Evolutionary conservation across 345 rosid species (phyloP).

Genomic region (Eucalyptus polyanthemos): DNA sequence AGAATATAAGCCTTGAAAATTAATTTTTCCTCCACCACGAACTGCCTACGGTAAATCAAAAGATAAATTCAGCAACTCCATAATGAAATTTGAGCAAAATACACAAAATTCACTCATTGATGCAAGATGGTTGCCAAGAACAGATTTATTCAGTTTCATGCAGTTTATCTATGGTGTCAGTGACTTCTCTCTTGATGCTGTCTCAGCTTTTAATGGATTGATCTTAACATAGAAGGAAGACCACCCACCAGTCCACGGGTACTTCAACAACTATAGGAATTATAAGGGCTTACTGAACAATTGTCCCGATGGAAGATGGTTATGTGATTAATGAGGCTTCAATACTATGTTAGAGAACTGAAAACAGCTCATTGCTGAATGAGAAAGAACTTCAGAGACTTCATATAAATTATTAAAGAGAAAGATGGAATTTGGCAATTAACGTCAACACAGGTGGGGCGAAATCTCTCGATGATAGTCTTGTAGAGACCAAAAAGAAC

Average conservation of each 20-base stretch:
- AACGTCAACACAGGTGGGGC: not conserved
- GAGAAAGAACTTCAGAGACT: not conserved
- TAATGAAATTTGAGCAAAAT: not conserved
- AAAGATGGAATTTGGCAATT: not conserved
- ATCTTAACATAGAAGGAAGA: not conserved
- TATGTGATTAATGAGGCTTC: not conserved
- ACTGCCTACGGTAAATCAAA: constrained; percentile 38
- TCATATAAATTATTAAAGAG: not conserved
- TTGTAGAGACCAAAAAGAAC: not conserved
- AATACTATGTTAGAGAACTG: not conserved
- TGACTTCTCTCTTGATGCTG: not conserved
- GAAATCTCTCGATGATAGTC: not conserved
- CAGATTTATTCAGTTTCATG: not conserved
- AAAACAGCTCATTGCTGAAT: not conserved
- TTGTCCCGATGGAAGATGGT: not conserved
- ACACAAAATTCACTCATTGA: not conserved
- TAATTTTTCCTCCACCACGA: constrained; percentile 81
- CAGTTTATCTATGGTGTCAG: not conserved
- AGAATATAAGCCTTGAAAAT: constrained; percentile 82
- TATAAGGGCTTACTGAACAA: not conserved
- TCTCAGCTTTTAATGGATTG: not conserved
- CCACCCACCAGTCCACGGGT: not conserved
- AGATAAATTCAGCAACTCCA: not conserved
- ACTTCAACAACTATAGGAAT: not conserved
- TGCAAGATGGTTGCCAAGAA: not conserved